Evolutionary conservation across 331 rosid genomes (phyloP), one percentile per base, ranked within the genome.

Genomic region (Pyracantha coccinea): DNA sequence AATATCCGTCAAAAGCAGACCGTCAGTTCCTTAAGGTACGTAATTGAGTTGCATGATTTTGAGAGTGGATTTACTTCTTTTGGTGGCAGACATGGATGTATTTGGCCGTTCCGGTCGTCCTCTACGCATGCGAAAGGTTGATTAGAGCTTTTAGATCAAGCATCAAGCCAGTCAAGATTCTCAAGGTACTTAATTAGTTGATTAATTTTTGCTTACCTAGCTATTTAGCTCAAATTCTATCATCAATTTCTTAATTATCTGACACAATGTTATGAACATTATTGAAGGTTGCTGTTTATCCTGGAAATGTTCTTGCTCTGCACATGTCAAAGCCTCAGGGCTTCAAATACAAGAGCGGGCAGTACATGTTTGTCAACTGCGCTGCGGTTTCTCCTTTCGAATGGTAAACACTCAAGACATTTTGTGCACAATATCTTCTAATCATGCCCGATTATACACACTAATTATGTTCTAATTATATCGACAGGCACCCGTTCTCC

Each of bases 291-390:
- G 98, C 97, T 72, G 92, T 91, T 44, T 93, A 93, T 80, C 96
- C 98, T 4, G 98, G 98, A 68, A 93, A 90, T 77, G 98, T 93
- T 28, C 75, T 93, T 80, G 75, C 89, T 53, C 80, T 93, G 81
- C 89, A 89, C 78, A 80, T 90, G 97, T 87, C 98, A 3, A 90
- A 89, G 83, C 98, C 98, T 19, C 92, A 88, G 67, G 97, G 95
- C 3, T 90, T 93, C 82, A 89, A 83, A 71, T 86, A 93, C 85
- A 86, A 79, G 78, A 90, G 98, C 69, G 98, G 98, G 25, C 98
- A 93, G 77, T 93, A 93, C 88, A 90, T 90, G 91, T 93, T 93
- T 80, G 85, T 93, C 77, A 93, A 93, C 70, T 93, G 98, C 72
- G 77, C 89, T 44, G 92, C 90, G 2, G 93, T 93, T 28, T 93